phyloP scores from a whole-genome alignment of 73 alveolate genomes.

The Tetrahymena borealis region DNA sequence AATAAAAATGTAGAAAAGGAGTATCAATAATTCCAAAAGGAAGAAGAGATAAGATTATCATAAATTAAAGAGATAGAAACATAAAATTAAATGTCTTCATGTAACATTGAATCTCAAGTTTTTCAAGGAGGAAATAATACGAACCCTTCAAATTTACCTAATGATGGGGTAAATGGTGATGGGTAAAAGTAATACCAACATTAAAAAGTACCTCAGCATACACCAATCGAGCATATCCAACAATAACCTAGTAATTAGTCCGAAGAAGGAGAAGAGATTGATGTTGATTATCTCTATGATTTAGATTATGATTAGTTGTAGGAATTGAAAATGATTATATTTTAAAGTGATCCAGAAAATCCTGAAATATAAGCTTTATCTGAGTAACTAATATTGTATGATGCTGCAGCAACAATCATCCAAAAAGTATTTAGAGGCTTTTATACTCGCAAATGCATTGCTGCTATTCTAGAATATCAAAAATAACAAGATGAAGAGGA shows the following conservation, averaged over 20 bases:
- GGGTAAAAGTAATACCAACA: too few species aligned
- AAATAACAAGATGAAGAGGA: slow-evolving; percentile 11
- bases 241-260: background rate
- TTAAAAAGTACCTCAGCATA: background rate
- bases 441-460: slow-evolving; percentile 16
- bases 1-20: background rate
- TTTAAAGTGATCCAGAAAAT: background rate
- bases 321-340: background rate
- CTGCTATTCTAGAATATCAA: background rate
- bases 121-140: background rate
- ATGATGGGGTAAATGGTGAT: too few species aligned
- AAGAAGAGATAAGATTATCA: background rate
- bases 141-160: background rate
- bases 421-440: slow-evolving; percentile 40
- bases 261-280: background rate
- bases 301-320: background rate
- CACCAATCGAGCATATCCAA: background rate
- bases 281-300: background rate
- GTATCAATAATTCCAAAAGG: background rate
- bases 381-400: background rate
- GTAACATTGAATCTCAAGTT: background rate
- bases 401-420: slow-evolving; percentile 35
- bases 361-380: background rate
- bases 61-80: background rate
- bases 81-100: background rate